These are phyloP conservation scores for Monosporascus sp. DNA, from an alignment of 2,329 filamentous ascomycete species.

Conservation along the genomic window DNA sequence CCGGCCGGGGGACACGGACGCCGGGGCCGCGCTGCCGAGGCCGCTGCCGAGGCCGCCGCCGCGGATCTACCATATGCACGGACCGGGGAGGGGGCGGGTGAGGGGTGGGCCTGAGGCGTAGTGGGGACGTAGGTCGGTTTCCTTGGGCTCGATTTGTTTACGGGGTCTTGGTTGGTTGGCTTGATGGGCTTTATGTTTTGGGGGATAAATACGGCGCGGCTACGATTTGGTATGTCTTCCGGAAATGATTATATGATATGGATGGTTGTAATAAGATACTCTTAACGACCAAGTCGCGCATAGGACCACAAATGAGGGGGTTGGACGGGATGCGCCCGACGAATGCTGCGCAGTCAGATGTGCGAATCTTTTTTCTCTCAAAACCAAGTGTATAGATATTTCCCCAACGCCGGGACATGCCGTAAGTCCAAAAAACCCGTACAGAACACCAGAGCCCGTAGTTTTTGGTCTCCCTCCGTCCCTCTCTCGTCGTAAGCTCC, in stretches of 20 bases:
- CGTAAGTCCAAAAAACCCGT: slow-evolving; percentile 13
- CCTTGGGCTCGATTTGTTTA: no score
- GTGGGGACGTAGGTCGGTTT: background rate
- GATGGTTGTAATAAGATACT: no score
- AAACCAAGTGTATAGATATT: slow-evolving; percentile 4
- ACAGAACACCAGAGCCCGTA: background rate
- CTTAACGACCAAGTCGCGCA: no score
- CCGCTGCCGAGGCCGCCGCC: slow-evolving; percentile 20
- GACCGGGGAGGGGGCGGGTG: slow-evolving; percentile 15
- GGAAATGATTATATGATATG: no score
- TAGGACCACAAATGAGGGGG: no score
- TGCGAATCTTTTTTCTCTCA: background rate
- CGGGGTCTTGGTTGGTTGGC: no score
- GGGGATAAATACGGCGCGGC: no score
- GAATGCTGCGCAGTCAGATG: background rate
- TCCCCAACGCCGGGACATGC: slow-evolving; percentile 27
- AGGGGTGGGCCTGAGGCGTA: background rate
- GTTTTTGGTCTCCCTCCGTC: background rate
- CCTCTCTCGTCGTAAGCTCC: slow-evolving; percentile 12
- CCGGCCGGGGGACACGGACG: slow-evolving; percentile 14
- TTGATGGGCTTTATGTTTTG: no score
- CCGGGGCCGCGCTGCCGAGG: slow-evolving; percentile 18
- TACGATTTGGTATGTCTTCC: no score
- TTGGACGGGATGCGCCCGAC: no score
- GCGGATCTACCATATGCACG: slow-evolving; percentile 21